Percentiles rank a stretch among this genome's conserved stretches.
phyloP scores from a whole-genome alignment of 2,329 filamentous ascomycete genomes.

The Fusarium illudens region DNA sequence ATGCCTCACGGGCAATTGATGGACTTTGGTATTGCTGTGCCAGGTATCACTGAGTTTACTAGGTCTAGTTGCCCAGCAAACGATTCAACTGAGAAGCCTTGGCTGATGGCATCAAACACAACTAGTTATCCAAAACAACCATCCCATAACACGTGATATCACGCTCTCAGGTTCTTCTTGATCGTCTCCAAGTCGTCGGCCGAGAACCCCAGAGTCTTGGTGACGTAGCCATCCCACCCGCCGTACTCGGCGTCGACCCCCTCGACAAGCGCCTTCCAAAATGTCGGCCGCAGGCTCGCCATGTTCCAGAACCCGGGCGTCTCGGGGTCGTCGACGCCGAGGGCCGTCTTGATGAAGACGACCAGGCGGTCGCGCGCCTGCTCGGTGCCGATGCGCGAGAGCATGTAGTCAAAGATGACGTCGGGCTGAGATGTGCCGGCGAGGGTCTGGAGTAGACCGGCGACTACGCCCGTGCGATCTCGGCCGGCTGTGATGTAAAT shows the following conservation, averaged over 20 bases:
- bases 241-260: constrained; percentile 55
- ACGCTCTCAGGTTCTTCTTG: constrained; percentile 53
- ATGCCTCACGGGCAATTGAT: background rate
- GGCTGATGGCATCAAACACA: background rate
- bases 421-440: constrained; percentile 55
- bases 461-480: constrained; percentile 62
- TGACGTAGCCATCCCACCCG: constrained; percentile 60
- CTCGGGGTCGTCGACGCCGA: constrained; percentile 48
- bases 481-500: constrained; percentile 54
- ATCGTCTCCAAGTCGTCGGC: constrained; percentile 56
- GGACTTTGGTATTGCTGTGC: background rate
- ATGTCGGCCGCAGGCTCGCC: constrained; percentile 52
- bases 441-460: constrained; percentile 60
- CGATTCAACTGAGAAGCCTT: background rate
- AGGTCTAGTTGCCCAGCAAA: no score
- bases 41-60: background rate
- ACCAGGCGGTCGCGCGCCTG: constrained; percentile 59
- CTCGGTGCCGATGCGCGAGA: constrained; percentile 63
- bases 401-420: constrained; percentile 60
- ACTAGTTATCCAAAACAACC: background rate
- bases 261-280: constrained; percentile 57
- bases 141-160: background rate
- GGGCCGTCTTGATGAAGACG: constrained; percentile 50
- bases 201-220: constrained; percentile 55
- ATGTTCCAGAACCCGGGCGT: constrained; percentile 61